Base-by-base conservation (phyloP, 1,139 yeast species). In the Geotrichum restrictum region DNA sequence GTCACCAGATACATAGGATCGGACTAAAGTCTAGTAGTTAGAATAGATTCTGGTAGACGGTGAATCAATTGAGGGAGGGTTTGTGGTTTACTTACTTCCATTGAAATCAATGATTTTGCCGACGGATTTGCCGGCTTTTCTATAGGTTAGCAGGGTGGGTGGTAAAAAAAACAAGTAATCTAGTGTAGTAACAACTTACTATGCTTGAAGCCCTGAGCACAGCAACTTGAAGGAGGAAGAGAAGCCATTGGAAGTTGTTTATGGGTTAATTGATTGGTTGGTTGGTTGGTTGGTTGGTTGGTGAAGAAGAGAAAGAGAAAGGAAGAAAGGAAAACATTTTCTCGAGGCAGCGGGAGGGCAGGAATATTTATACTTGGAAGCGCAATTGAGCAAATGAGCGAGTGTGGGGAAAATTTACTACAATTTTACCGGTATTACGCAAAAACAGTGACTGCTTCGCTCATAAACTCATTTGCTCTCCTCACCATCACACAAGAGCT, bases 191-290 rank as follows among this genome's bases (percentile, higher is more conserved):
- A 37, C n/a, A 22, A 55, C 58, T 44, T 47, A 49, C 53, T 36
- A 52, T 62, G 68, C 45, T 57, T 55, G 51, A 60, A 59, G 41
- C 69, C 69, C 21, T 54, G 49, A 42, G 60, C 45, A 56, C 71
- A 67, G 61, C 70, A 66, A 37, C 57, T 32, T 37, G 56, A 52
- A 33, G 67, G 68, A 24, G 65, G 62, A 37, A 59, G 55, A 27
- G 70, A 65, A 33, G 70, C 69, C 70, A 67, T 66, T 53, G 42
- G 5, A 8, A 24, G 8, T 48, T 38, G 24, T 18, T 31, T 45
- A 46, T 22, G 32, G 4, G 8, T 24, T 18, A 38, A 38, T 16
- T 14, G 41, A 8, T 13, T n/a, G 24, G 14, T 7, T 8, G 10
- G 7, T 19, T 21, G 42, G 10, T n/a, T 2, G 21, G 13, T 16